Conservation (phyloP, 2,329 filamentous ascomycete species). For the Sclerotinia borealis region DNA sequence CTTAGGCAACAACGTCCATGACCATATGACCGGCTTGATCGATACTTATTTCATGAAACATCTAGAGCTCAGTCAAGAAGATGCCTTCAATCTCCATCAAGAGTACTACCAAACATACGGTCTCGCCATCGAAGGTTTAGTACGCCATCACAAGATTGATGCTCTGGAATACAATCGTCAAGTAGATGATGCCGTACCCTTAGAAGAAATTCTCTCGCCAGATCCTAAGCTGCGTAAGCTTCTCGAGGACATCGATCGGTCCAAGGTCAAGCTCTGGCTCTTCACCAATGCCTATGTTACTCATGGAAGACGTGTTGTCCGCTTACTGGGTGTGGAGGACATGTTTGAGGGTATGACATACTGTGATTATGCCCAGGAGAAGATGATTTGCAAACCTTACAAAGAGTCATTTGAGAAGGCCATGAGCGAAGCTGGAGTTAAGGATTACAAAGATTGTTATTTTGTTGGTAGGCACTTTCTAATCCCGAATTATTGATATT, state of each 20-base stretch:
- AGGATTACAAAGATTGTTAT: conserved; percentile 67
- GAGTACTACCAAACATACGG: conserved; percentile 96
- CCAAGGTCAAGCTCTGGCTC: conserved; percentile 84
- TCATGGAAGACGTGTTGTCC: conserved; percentile 77
- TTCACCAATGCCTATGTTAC: conserved; percentile 95
- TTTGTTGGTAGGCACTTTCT: conserved; percentile 69
- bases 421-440: conserved; percentile 74
- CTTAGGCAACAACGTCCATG: conserved; percentile 72
- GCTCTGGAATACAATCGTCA: conserved; percentile 89
- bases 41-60: conserved; percentile 50
- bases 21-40: conserved; percentile 83
- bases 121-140: conserved; percentile 91
- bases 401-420: conserved; percentile 80
- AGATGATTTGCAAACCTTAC: conserved; percentile 82
- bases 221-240: conserved; percentile 68
- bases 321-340: conserved; percentile 74
- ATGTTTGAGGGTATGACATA: conserved; percentile 92
- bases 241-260: conserved; percentile 74
- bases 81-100: conserved; percentile 79
- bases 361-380: conserved; percentile 74
- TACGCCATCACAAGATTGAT: conserved; percentile 91
- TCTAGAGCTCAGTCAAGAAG: conserved; percentile 65
- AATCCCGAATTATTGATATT: not conserved
- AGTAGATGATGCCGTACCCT: conserved; percentile 88
- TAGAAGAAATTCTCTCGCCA: conserved; percentile 78